These are phyloP conservation scores for Graphilbum fragrans DNA, from an alignment of 2,329 filamentous ascomycete genomes.

Conservation along the genomic window DNA sequence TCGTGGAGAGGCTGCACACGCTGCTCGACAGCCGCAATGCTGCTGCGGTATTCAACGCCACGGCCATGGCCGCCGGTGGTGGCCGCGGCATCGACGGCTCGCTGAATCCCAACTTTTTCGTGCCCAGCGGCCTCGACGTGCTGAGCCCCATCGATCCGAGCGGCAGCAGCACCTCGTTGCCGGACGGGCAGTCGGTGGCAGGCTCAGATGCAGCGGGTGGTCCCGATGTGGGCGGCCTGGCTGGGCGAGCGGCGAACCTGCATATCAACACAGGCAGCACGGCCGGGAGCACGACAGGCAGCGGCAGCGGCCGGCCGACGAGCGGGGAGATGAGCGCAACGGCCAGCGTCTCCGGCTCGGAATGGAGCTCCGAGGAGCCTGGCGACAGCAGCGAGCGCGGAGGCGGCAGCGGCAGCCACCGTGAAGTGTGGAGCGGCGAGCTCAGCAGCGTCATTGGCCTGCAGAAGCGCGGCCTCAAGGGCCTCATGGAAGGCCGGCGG, in stretches of 20 bases:
- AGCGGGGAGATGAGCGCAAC: constrained; percentile 38
- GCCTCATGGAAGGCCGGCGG: constrained; percentile 86
- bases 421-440: constrained; percentile 70
- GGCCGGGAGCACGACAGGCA: constrained; percentile 2
- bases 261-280: constrained; percentile 33
- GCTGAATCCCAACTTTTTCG: constrained; percentile 51
- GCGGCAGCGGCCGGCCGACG: constrained; percentile 22
- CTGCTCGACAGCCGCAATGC: constrained; percentile 88
- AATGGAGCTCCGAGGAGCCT: constrained; percentile 43
- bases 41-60: constrained; percentile 94
- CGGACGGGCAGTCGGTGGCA: constrained; percentile 5
- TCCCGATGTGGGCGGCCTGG: constrained; percentile 14
- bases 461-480: constrained; percentile 84
- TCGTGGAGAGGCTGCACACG: constrained; percentile 80
- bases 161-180: constrained; percentile 1
- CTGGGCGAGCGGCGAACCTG: constrained; percentile 25
- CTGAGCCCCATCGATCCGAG: constrained; percentile 15
- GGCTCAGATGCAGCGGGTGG: background rate
- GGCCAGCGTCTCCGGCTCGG: constrained; percentile 38
- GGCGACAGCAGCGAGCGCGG: constrained; percentile 36
- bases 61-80: constrained; percentile 92
- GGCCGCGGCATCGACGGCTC: constrained; percentile 67
- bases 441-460: constrained; percentile 84
- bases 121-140: constrained; percentile 34
- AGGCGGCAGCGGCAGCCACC: constrained; percentile 15